Conservation (phyloP, 441 rosid genomes). For the Eruca vesicaria region DNA sequence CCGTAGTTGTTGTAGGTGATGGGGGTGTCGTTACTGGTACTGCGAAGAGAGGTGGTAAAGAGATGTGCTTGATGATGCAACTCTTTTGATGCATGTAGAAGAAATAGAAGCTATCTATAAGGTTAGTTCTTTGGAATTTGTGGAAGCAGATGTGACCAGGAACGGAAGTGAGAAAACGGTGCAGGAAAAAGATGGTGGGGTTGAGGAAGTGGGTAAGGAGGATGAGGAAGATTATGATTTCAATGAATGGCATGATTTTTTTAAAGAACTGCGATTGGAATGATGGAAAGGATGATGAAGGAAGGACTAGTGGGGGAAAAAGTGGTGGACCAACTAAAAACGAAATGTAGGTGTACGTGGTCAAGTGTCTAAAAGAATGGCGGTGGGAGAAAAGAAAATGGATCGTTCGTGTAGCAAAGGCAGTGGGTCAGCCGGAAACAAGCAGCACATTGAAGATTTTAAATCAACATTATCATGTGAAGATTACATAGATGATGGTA, state of each 20-base stretch:
- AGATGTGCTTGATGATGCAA: background rate
- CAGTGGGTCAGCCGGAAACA: background rate
- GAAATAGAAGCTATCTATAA: background rate
- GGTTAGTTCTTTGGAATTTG: background rate
- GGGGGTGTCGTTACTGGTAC: background rate
- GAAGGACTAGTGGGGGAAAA: background rate
- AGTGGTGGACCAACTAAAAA: background rate
- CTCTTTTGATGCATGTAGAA: background rate
- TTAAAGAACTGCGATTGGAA: background rate
- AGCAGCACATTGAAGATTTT: background rate
- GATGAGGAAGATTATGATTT: background rate
- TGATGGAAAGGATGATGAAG: background rate
- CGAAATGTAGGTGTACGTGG: background rate
- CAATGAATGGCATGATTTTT: background rate
- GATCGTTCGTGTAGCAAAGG: background rate
- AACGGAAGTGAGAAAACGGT: no score
- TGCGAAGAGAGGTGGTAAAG: background rate
- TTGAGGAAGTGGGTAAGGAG: background rate
- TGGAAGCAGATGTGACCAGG: background rate
- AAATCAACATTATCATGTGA: background rate
- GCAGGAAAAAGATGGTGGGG: background rate
- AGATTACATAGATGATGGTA: background rate
- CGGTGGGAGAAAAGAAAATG: background rate
- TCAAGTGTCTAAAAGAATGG: background rate
- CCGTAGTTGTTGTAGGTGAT: background rate